phyloP scores from a whole-genome alignment of 257 asterid species.

The Linaria vulgaris region DNA sequence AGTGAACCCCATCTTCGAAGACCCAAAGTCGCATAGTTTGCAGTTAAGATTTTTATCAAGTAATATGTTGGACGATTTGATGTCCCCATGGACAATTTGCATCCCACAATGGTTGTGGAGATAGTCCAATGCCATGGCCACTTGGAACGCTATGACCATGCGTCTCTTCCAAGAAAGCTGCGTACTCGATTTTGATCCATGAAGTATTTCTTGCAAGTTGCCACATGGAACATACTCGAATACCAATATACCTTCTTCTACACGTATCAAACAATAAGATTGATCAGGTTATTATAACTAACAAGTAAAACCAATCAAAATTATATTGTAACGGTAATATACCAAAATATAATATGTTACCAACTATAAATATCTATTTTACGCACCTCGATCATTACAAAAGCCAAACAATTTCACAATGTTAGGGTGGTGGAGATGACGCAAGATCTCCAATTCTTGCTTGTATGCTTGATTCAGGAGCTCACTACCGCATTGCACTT shows the following conservation, averaged over 20 bases:
- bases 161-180: constrained; percentile 57
- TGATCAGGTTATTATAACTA: too few species aligned
- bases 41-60: constrained; percentile 51
- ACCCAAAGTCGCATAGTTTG: constrained; percentile 83
- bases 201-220: constrained; percentile 60
- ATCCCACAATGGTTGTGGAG: constrained; percentile 53
- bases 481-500: constrained; percentile 54
- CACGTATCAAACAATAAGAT: background rate
- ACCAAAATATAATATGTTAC: too few species aligned
- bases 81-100: constrained; percentile 70
- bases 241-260: constrained; percentile 49
- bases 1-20: constrained; percentile 64
- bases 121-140: constrained; percentile 59
- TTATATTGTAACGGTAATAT: too few species aligned
- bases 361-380: too few species aligned
- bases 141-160: constrained; percentile 56
- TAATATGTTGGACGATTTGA: constrained; percentile 64
- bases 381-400: constrained; percentile 43
- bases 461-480: constrained; percentile 45
- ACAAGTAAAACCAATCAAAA: too few species aligned
- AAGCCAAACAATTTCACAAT: constrained; percentile 59
- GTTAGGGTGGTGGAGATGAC: constrained; percentile 42
- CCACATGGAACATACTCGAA: constrained; percentile 61
- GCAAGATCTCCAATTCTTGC: constrained; percentile 58
- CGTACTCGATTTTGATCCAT: constrained; percentile 17